Evolutionary conservation across 805 yeast genomes (phyloP), one percentile per base, ranked within the genome.

Genomic region (Debaryomyces tyrocola): DNA sequence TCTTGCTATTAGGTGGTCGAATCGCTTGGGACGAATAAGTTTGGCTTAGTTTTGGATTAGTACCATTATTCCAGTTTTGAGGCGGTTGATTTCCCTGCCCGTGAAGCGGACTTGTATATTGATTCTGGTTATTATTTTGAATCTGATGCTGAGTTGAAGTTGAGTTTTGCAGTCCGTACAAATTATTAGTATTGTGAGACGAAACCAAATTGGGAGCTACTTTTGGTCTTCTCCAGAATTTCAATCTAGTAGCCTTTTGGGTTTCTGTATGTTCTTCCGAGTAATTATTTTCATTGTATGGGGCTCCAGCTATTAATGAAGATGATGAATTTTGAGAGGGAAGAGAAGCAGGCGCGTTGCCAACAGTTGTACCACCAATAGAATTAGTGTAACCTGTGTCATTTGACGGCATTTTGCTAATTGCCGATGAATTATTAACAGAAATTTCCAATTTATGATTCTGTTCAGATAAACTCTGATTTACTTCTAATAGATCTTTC

Each of bases 211-310:
- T 46, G 6, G 53, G 51, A n/a, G 47, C 44, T 6, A 67, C 60
- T 50, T 70, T 71, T 8, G 74, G 74, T 44, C 76, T 59, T 54
- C 76, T 62, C 78, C 78, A 73, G 54, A 73, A 73, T 51, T 64
- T 67, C 52, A 73, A 62, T 45, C 75, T 61, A 1, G 77, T 70
- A 2, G 76, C 76, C 49, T 66, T 69, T 41, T 69, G 75, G 1
- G 73, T 64, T 37, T 69, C 69, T 4, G 12, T 20, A 20, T 37
- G 33, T 20, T 48, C 48, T 20, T 48, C 51, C 12, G 33, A 17
- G 15, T 60, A 59, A 18, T 43, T 27, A 29, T 31, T 18, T 34
- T 52, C 52, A 28, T 37, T 37, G 27, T 50, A 47, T 2, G 57
- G 53, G 11, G 52, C 41, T 5, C 56, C 54, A 12, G 47, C 54